Conservation (phyloP, 2,329 filamentous ascomycete genomes). For the Tricladium varicosporioides region DNA sequence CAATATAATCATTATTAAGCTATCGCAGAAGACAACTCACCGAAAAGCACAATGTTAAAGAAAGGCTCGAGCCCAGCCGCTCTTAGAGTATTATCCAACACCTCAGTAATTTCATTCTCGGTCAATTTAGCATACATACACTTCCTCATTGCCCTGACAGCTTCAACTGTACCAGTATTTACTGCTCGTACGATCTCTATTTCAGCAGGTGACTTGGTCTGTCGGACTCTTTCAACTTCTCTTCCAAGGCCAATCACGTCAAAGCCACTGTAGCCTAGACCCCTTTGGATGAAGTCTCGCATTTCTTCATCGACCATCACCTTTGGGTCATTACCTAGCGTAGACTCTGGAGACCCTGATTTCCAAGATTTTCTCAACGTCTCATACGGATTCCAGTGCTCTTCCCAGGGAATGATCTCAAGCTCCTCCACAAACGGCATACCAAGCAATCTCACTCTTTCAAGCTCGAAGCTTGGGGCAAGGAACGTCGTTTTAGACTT, state of each 20-base stretch:
- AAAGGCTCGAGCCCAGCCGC: conserved; percentile 54
- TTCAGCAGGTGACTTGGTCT: conserved; percentile 55
- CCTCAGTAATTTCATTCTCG: conserved; percentile 54
- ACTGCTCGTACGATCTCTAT: conserved; percentile 58
- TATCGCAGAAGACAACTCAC: conserved; percentile 11
- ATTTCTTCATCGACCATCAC: conserved; percentile 67
- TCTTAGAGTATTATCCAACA: conserved; percentile 53
- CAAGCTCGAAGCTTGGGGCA: conserved; percentile 59
- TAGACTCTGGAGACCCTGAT: conserved; percentile 27
- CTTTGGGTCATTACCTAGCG: conserved; percentile 30
- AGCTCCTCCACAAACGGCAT: conserved; percentile 53
- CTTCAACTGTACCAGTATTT: conserved; percentile 62
- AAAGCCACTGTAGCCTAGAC: conserved; percentile 52
- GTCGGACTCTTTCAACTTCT: conserved; percentile 55
- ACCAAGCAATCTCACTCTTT: conserved; percentile 54
- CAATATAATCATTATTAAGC: neutral
- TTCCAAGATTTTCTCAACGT: conserved; percentile 46
- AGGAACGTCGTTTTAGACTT: conserved; percentile 57
- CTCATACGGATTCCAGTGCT: conserved; percentile 62
- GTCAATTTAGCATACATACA: conserved; percentile 56
- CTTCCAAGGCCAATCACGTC: conserved; percentile 52
- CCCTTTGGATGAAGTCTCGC: conserved; percentile 60
- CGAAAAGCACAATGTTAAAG: conserved; percentile 64
- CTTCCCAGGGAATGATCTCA: conserved; percentile 58
- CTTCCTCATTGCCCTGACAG: conserved; percentile 54